phyloP scores from a whole-genome alignment of 2,329 filamentous ascomycete species.

The Cladosporium sp. region DNA sequence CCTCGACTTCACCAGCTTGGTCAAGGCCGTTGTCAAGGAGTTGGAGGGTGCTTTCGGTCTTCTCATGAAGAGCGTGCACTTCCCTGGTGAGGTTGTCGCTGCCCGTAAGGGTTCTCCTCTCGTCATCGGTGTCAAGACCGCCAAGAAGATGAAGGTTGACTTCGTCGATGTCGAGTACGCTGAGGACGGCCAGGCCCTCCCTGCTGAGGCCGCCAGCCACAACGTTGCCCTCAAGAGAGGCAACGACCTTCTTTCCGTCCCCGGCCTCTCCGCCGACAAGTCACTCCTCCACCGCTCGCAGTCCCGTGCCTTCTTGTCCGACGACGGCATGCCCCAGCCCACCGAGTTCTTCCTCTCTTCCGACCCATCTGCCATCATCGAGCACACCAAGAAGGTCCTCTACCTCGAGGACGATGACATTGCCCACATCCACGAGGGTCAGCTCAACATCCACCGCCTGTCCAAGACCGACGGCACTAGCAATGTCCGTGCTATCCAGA shows the following conservation, averaged over 20 bases:
- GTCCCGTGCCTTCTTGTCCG: conserved; percentile 97
- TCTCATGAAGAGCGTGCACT: conserved; percentile 97
- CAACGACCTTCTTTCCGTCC: conserved; percentile 57
- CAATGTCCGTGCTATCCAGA: conserved; percentile 97
- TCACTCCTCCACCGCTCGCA: conserved; percentile 97
- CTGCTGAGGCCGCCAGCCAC: conserved; percentile 92
- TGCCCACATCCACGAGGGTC: conserved; percentile 98
- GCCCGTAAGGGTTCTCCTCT: conserved; percentile 97
- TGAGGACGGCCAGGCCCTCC: conserved; percentile 78
- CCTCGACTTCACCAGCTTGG: conserved; percentile 93
- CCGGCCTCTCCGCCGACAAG: conserved; percentile 93
- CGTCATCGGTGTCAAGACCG: conserved; percentile 93
- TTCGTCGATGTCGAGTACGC: conserved; percentile 98
- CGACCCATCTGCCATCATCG: conserved; percentile 95
- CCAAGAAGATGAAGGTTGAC: conserved; percentile 99
- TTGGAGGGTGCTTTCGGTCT: conserved; percentile 97
- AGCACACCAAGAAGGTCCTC: conserved; percentile 99
- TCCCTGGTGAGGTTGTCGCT: conserved; percentile 95
- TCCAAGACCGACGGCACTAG: conserved; percentile 97
- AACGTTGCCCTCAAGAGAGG: conserved; percentile 94
- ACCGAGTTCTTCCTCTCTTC: conserved; percentile 99
- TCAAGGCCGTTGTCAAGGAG: conserved; percentile 97
- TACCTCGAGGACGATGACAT: conserved; percentile 99
- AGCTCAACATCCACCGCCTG: conserved; percentile 96
- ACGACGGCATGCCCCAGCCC: conserved; percentile 96